Base-by-base conservation (phyloP, 495 filamentous ascomycete genomes). In the Aspergillus haitiensis region DNA sequence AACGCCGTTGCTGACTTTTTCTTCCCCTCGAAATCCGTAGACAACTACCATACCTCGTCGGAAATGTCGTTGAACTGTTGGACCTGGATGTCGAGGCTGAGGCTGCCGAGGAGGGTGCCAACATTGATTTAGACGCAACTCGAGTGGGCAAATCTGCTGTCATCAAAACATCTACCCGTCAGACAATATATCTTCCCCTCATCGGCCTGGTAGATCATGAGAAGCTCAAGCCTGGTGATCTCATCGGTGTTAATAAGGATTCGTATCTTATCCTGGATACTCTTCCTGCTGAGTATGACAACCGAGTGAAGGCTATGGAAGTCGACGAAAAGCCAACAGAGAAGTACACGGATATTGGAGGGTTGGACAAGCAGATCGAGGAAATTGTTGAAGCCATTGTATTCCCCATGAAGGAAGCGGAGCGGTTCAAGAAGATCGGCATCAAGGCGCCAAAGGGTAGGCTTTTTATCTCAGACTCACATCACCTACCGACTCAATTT, bases 391-490 rank as follows among this genome's bases (percentile, higher is more conserved):
- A 99, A 75, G 94, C 94, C 57, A 93, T 99, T 32, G 94, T 99
- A 50, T 96, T 91, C 95, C 94, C 94, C 7, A 99, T 99, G 94
- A 97, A 98, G 83, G 92, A 98, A 79, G 92, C 94, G 6, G 95
- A 98, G 66, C 83, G 91, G 49, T 99, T 99, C 78, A 98, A 96
- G 84, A 97, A 96, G 83, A 95, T 99, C 61, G 94, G 94, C 61
- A 98, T 99, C 81, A 99, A 99, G 80, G 92, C 94, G n/a, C 94
- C 94, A 7, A 99, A 99, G 75, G 94, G 94, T 97, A 85, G 58
- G 73, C 63, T 34, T 21, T 18, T 39, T 45, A 42, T 36, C 7
- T 46, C 9, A 16, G n/a, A 13, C 3, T 16, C 27, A 6, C 6
- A 18, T 6, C n/a, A 5, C 16, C 27, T 47, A 15, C 10, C 9